Conservation (phyloP, 371 early-diverging fungal genomes). For the Mucor sp. region DNA sequence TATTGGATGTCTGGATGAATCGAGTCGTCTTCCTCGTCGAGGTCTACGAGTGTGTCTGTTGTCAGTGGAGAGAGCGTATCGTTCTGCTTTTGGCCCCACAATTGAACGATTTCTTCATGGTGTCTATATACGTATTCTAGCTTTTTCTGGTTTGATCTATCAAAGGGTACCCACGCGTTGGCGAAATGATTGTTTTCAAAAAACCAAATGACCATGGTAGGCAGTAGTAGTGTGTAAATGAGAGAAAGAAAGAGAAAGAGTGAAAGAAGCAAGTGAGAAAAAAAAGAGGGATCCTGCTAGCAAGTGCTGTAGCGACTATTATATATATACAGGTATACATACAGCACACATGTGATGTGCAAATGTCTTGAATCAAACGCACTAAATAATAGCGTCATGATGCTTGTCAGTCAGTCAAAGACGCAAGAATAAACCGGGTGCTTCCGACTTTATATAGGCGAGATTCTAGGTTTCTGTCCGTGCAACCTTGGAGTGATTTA, state of each 20-base stretch:
- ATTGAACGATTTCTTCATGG: constrained; percentile 27
- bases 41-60: constrained; percentile 15
- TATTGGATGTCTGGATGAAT: constrained; percentile 20
- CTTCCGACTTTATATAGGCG: background rate
- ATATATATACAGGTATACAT: background rate
- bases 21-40: constrained; percentile 36
- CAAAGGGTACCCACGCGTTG: constrained; percentile 46
- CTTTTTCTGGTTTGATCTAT: constrained; percentile 37
- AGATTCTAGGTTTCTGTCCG: background rate
- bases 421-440: background rate
- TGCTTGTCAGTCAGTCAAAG: constrained; percentile 8
- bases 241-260: background rate
- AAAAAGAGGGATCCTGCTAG: background rate
- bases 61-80: background rate
- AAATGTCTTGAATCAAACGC: background rate
- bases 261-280: background rate
- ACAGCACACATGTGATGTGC: constrained; percentile 8
- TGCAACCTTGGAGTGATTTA: background rate
- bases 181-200: constrained; percentile 40
- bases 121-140: constrained; percentile 40
- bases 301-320: background rate
- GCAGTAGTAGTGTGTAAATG: background rate
- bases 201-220: constrained; percentile 34
- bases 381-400: constrained; percentile 7
- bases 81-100: background rate